A percentile compares a stretch with the other conserved stretches of the same genome.
These are phyloP conservation scores for Trypanosoma cruzi DNA, from an alignment of 208 protist genomes.

Conservation along the genomic window DNA sequence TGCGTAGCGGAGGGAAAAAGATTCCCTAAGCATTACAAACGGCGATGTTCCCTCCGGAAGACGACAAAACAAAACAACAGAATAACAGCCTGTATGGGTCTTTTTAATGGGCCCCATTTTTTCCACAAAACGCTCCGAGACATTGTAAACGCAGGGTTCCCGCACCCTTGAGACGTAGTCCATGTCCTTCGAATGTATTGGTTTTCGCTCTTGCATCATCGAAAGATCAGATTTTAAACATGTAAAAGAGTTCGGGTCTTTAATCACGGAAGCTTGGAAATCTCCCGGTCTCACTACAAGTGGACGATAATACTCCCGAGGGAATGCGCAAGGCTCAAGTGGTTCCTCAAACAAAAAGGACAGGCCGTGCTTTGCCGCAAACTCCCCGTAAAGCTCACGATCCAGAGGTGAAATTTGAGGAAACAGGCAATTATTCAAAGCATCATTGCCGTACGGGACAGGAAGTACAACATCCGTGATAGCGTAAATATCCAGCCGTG, in stretches of 20 bases:
- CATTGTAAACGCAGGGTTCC: conserved; percentile 79
- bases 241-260: conserved; percentile 72
- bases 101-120: conserved; percentile 46
- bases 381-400: conserved; percentile 29
- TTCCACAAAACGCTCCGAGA: conserved; percentile 76
- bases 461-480: conserved; percentile 84
- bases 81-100: conserved; percentile 24
- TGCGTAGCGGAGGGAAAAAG: conserved; percentile 63
- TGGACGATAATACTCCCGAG: conserved; percentile 39
- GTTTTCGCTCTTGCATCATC: conserved; percentile 68
- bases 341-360: conserved; percentile 38
- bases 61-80: conserved; percentile 54
- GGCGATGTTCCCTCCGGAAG: conserved; percentile 57
- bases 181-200: conserved; percentile 36
- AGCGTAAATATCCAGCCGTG: conserved; percentile 32
- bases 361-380: conserved; percentile 42
- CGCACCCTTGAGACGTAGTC: conserved; percentile 57
- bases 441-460: conserved; percentile 40
- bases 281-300: conserved; percentile 48
- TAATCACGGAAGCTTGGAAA: conserved; percentile 52
- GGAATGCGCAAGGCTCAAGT: not conserved
- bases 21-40: conserved; percentile 64
- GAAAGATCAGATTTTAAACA: conserved; percentile 77
- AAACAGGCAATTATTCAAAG: conserved; percentile 25
- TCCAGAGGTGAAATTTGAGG: conserved; percentile 27